phyloP scores from a whole-genome alignment of 2,329 filamentous ascomycete genomes.

The Penicillium sp. region DNA sequence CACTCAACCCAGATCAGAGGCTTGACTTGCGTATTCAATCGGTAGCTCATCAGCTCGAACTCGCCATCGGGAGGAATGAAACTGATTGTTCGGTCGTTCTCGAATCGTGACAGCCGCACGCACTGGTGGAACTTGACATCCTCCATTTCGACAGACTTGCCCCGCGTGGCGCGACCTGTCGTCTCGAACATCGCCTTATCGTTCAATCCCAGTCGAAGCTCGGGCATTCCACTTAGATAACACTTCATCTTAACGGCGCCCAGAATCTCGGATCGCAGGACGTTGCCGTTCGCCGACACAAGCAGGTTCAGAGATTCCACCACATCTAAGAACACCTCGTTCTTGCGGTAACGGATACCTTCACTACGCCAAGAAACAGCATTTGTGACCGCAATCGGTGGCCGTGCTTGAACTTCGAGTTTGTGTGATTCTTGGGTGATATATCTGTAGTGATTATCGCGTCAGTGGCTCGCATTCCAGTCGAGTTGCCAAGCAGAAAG shows the following conservation, averaged over 20 bases:
- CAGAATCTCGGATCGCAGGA: slow-evolving; percentile 91
- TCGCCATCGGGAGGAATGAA: slow-evolving; percentile 98
- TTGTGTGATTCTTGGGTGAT: slow-evolving; percentile 99
- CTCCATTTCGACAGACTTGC: slow-evolving; percentile 99
- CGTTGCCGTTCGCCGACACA: slow-evolving; percentile 91
- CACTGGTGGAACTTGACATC: slow-evolving; percentile 99
- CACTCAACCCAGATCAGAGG: slow-evolving; percentile 99
- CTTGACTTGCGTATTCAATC: slow-evolving; percentile 97
- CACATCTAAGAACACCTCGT: slow-evolving; percentile 98
- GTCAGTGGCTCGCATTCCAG: background rate
- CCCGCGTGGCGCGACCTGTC: slow-evolving; percentile 86
- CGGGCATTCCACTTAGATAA: slow-evolving; percentile 97
- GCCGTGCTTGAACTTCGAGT: slow-evolving; percentile 91
- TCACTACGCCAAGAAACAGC: slow-evolving; percentile 97
- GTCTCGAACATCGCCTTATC: slow-evolving; percentile 99
- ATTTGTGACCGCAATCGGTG: slow-evolving; percentile 96
- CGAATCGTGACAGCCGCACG: slow-evolving; percentile 90
- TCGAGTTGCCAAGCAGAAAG: background rate
- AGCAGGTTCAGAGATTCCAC: slow-evolving; percentile 95
- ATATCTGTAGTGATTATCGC: slow-evolving; percentile 54
- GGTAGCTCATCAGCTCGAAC: slow-evolving; percentile 99
- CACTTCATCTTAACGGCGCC: slow-evolving; percentile 99
- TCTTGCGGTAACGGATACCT: slow-evolving; percentile 97
- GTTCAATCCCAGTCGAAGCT: slow-evolving; percentile 89
- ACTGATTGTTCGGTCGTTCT: slow-evolving; percentile 97